Evolutionary conservation across 306 rosid species (phyloP), one percentile per base, ranked within the genome.

Genomic region (Quercus dentata): DNA sequence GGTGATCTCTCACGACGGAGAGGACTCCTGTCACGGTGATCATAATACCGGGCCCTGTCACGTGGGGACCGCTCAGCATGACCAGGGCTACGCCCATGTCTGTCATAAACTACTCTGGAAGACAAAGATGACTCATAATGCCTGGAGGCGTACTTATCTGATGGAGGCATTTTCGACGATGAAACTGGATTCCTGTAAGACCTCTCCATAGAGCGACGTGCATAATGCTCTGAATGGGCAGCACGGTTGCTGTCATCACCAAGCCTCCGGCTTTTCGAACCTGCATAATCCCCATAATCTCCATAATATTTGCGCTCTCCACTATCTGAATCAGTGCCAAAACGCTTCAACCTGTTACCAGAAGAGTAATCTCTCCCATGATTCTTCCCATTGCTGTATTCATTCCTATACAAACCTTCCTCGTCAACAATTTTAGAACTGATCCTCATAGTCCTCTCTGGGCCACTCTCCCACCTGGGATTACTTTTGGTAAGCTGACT

Each of bases 31-130:
- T 89, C 98, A 74, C 90, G 87, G 64, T 91, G 86, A 82, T 93
- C 97, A 81, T 88, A 87, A 85, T 86, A 86, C 76, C 92, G 87
- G 52, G 79, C 73, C 79, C 91, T 80, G 57, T 93, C 99, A 23
- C 83, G 94, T 44, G 99, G 98, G 76, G 99, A 95, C 75, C 94
- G 77, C 73, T 95, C 99, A 81, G 90, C 82, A 88, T 86, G 96
- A 78, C 80, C 94, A 81, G 99, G 99, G 81, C 97, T 92, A 77
- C 87, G 88, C 21, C 90, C 99, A 90, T 88, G 93, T 86, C 94
- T 87, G 58, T 92, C 95, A 83, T 84, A 89, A 76, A 80, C 88
- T 69, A 83, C 85, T 78, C 97, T 94, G 41, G 84, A 25, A 69
- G 97, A 78, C 63, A 85, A 57, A 84, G 91, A 87, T 78, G 97